Conservation (phyloP, 2,329 filamentous ascomycete genomes). For the Epichloe amarillans region DNA sequence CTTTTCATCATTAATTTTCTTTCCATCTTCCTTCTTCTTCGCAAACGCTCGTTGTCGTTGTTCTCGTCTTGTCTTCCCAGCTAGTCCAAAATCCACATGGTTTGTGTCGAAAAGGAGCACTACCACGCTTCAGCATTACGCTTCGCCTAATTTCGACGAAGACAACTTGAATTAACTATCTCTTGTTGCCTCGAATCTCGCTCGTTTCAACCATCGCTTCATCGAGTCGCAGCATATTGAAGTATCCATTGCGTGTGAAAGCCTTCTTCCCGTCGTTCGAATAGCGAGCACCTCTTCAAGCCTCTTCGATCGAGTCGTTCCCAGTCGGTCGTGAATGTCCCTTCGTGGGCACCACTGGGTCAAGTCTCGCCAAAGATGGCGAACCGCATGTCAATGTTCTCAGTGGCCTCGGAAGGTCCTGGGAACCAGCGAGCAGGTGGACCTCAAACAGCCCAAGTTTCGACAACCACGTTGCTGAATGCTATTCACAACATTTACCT, state of each 20-base stretch:
- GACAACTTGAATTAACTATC: background rate
- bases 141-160: background rate
- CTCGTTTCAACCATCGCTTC: background rate
- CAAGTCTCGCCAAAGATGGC: slow-evolving; percentile 32
- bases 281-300: background rate
- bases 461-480: slow-evolving; percentile 86
- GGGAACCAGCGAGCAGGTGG: slow-evolving; percentile 43
- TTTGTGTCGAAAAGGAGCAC: background rate
- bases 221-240: background rate
- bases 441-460: slow-evolving; percentile 66
- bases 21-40: background rate
- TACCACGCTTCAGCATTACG: background rate
- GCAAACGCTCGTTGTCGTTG: background rate
- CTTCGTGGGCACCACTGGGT: slow-evolving; percentile 18
- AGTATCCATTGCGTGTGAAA: background rate
- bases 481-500: slow-evolving; percentile 81
- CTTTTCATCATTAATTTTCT: slow-evolving; percentile 23
- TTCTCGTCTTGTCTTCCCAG: background rate
- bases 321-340: slow-evolving; percentile 26
- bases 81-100: background rate
- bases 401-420: slow-evolving; percentile 49
- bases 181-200: background rate
- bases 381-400: slow-evolving; percentile 57
- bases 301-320: background rate
- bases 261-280: background rate